Base-by-base conservation (phyloP, 441 rosid genomes). In the Iberis amara region DNA sequence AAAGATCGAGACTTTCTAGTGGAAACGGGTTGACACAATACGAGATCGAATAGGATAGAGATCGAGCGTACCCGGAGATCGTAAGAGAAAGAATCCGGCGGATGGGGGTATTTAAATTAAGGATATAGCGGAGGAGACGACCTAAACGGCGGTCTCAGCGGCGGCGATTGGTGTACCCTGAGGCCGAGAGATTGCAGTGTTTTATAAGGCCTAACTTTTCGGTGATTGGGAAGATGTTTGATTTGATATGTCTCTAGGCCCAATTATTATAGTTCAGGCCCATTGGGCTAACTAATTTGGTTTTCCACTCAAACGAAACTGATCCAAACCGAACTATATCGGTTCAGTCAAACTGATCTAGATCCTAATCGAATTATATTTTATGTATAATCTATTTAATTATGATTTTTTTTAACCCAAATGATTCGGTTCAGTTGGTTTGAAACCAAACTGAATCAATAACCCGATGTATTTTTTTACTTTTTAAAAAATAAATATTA, bases 101-200 rank as follows among this genome's bases (percentile, higher is more conserved):
- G 42, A 35, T 12, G 43, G 36, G 27, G 31, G 43, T 7, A n/a
- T 41, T 2, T 51, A 21, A 3, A 13, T 51, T 7, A 24, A 11
- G 28, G 43, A 15, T 32, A 11, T 23, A 4, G 12, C 37, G 53
- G 62, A 46, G 53, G 63, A 58, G 55, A 58, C 63, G 55, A 47
- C 55, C 33, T 47, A 38, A 6, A 47, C 55, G 63, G 47, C 63
- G 63, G 54, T 58, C 39, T 30, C 55, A 47, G 39, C 47, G 63
- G 63, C 27, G 55, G 62, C 62, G 55, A 36, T 26, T 4, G 30
- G 39, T 23, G 37, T 45, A 24, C 11, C 23, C 52, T 26, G 14
- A 9, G 27, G 62, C 11, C 54, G 54, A 47, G 52, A 43, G 35
- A 8, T 55, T 4, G 5, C 28, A 24, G 35, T 45, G 4, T 23